Percentiles rank a stretch among this genome's conserved stretches.
phyloP scores from a whole-genome alignment of 1,284 basidiomycete genomes.

The Leccinum ponderosum region DNA sequence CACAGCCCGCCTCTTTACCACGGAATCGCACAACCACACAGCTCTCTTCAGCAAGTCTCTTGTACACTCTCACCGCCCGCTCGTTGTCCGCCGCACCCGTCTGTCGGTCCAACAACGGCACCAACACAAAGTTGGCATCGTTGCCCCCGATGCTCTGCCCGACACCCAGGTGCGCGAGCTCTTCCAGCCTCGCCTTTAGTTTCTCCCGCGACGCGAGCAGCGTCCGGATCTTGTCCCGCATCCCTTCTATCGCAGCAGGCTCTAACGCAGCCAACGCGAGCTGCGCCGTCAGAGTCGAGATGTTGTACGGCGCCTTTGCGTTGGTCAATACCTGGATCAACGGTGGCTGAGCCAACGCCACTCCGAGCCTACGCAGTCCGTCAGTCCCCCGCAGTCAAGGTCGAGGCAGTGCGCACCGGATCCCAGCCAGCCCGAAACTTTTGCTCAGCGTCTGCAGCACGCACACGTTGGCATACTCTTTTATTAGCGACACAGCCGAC shows the following conservation, averaged over 20 bases:
- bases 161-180: constrained; percentile 54
- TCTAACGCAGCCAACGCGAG: constrained; percentile 83
- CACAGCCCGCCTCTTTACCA: constrained; percentile 85
- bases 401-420: constrained; percentile 58
- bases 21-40: constrained; percentile 92
- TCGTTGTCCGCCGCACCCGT: constrained; percentile 58
- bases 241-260: constrained; percentile 58
- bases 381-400: neutral
- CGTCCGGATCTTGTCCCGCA: constrained; percentile 65
- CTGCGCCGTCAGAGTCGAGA: constrained; percentile 87
- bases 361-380: constrained; percentile 64
- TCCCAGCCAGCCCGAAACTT: constrained; percentile 93
- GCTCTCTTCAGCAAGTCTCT: constrained; percentile 80
- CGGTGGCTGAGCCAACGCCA: constrained; percentile 87
- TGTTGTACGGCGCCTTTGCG: constrained; percentile 98
- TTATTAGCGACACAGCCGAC: constrained; percentile 73
- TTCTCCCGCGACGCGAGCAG: constrained; percentile 60
- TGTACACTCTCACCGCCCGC: constrained; percentile 76
- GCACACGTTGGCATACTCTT: constrained; percentile 86
- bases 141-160: constrained; percentile 79
- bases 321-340: constrained; percentile 93
- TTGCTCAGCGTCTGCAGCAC: constrained; percentile 98
- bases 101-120: constrained; percentile 68
- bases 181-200: constrained; percentile 53
- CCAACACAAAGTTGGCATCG: constrained; percentile 91